Conservation (phyloP, 495 filamentous ascomycete genomes). For the Endocarpon pusillum region DNA sequence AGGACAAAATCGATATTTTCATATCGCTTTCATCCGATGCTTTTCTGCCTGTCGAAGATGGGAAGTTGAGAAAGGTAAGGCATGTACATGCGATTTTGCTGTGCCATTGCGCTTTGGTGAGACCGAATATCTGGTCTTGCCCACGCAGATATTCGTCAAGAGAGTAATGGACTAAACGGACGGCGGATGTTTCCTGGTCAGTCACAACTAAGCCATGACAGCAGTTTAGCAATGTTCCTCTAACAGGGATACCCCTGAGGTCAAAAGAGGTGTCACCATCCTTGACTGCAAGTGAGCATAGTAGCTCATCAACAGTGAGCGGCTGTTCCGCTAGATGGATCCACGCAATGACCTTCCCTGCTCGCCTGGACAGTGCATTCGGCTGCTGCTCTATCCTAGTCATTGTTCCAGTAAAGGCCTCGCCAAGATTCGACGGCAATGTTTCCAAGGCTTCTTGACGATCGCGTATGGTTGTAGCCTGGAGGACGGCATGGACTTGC, state of each 20-base stretch:
- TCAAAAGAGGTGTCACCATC: conserved; percentile 6
- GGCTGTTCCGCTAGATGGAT: conserved; percentile 7
- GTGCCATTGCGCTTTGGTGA: conserved; percentile 7
- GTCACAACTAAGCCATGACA: conserved; percentile 7
- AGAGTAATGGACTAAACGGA: conserved; percentile 8
- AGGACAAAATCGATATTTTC: too few species aligned
- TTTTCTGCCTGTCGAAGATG: too few species aligned
- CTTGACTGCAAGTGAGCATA: conserved; percentile 6
- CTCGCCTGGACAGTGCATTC: conserved; percentile 1
- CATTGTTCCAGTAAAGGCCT: conserved; percentile 6
- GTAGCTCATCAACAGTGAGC: conserved; percentile 8
- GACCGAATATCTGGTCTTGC: conserved; percentile 4
- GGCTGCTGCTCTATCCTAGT: conserved; percentile 9
- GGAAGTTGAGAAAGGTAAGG: conserved; percentile 7
- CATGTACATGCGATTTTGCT: conserved; percentile 5
- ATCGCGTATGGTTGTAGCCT: conserved; percentile 7
- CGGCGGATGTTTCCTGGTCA: conserved; percentile 6
- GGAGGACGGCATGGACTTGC: conserved; percentile 8
- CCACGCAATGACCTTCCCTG: conserved; percentile 9
- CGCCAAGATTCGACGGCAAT: conserved; percentile 6
- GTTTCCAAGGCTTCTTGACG: conserved; percentile 7
- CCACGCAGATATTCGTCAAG: conserved; percentile 7
- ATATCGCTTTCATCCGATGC: too few species aligned
- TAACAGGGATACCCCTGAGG: conserved; percentile 4
- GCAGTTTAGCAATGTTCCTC: conserved; percentile 6